Conservation (phyloP, 2,329 filamentous ascomycete genomes). For the Trichothecium sympodiale region DNA sequence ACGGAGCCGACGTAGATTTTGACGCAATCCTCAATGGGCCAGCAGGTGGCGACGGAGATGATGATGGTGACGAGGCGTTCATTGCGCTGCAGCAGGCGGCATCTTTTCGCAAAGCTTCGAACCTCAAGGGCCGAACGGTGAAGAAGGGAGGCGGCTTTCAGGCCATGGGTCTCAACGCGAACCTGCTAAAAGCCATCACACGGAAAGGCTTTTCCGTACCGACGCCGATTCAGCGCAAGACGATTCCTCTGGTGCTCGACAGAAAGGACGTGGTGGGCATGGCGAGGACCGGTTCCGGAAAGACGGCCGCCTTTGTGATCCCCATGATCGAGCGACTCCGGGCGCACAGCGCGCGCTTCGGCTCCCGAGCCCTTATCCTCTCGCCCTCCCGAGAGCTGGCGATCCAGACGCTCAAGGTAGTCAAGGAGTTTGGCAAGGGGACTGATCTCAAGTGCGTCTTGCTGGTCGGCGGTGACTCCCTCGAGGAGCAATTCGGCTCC, state of each 20-base stretch:
- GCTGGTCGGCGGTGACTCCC: slow-evolving; percentile 85
- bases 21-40: slow-evolving; percentile 48
- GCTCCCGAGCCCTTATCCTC: slow-evolving; percentile 75
- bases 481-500: slow-evolving; percentile 88
- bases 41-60: slow-evolving; percentile 32
- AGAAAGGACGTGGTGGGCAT: slow-evolving; percentile 96
- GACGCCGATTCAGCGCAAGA: slow-evolving; percentile 94
- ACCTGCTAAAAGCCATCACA: slow-evolving; percentile 80
- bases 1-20: slow-evolving; percentile 37
- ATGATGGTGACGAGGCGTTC: slow-evolving; percentile 72
- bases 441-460: slow-evolving; percentile 87
- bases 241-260: slow-evolving; percentile 83
- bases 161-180: slow-evolving; percentile 77
- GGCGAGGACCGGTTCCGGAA: slow-evolving; percentile 97
- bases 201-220: slow-evolving; percentile 93
- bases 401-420: slow-evolving; percentile 88
- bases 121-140: slow-evolving; percentile 71
- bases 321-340: slow-evolving; percentile 95
- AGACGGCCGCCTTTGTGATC: slow-evolving; percentile 95
- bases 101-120: slow-evolving; percentile 74
- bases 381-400: slow-evolving; percentile 92
- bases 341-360: slow-evolving; percentile 75
- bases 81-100: slow-evolving; percentile 82
- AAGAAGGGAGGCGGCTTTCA: slow-evolving; percentile 98
- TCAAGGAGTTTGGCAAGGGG: slow-evolving; percentile 84